A percentile compares a stretch with the other conserved stretches of the same genome.
Evolutionary conservation across 257 asterid species (phyloP).

Genomic region (Perilla frutescens): DNA sequence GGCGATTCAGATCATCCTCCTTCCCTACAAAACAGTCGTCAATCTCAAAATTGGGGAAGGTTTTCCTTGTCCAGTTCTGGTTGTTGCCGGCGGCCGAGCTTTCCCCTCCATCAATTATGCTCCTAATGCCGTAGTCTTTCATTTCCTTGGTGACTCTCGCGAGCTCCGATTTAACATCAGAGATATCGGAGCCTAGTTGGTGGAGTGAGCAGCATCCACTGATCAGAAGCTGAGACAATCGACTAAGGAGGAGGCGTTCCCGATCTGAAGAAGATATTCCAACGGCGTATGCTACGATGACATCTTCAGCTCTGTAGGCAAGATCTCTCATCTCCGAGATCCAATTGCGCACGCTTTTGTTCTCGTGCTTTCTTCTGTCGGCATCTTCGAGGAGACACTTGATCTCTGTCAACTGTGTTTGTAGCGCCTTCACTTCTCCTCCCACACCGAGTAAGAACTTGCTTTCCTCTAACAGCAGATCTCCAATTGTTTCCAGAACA

Average conservation of each 20-base stretch:
- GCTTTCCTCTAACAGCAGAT: not conserved
- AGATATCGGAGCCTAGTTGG: not conserved
- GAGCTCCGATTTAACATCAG: not conserved
- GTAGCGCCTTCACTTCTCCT: not conserved
- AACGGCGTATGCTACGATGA: not conserved
- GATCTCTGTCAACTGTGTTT: slow-evolving; percentile 1
- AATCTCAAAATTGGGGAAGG: not conserved
- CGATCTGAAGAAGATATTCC: not conserved
- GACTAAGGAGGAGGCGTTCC: not conserved
- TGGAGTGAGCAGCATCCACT: not conserved
- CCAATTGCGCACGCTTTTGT: slow-evolving; percentile 5
- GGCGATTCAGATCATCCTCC: not conserved
- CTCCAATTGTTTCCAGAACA: not conserved
- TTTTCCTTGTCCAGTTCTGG: too few relatives aligned
- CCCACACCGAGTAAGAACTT: not conserved
- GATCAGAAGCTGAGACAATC: not conserved
- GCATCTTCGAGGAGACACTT: slow-evolving; percentile 22
- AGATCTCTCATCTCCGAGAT: slow-evolving; percentile 8
- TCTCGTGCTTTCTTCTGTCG: not conserved
- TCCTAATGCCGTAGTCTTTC: not conserved
- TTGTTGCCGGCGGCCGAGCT: too few relatives aligned
- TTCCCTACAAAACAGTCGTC: not conserved
- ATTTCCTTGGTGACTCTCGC: not conserved
- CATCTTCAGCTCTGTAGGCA: slow-evolving; percentile 16
- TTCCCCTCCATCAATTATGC: not conserved